Evolutionary conservation across 371 early-diverging fungal species (phyloP), one percentile per base, ranked within the genome.

Genomic region (Spraguea lophii): DNA sequence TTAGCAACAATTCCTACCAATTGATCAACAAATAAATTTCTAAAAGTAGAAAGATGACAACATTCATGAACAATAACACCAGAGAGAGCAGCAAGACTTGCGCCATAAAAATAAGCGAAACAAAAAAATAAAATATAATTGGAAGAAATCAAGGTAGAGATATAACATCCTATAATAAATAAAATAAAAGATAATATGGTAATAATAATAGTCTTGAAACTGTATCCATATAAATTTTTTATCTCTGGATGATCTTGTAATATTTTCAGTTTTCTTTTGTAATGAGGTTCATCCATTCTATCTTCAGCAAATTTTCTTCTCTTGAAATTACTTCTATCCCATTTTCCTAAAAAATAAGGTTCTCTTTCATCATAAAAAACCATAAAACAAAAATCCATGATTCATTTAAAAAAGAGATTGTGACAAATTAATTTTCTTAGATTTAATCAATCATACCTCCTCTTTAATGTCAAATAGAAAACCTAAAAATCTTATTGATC

Each of bases 221-320:
- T 17, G 19, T 37, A 22, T 9, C 49, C 49, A 36, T 49, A 49
- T n/a, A 49, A 19, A 37, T 49, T 74, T 74, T 19, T 77, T 80
- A 13, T 77, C 83, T 3, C 76, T 80, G 27, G 35, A 30, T 35
- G 32, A 62, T n/a, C 70, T 78, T 78, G 65, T 44, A 90, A 74
- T 58, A 90, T 86, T 50, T 80, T 78, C 26, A 75, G 73, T 70
- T 82, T 80, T 45, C 89, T 78, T 69, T 84, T 83, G 56, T 80
- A 71, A 71, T 90, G 91, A 30, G 91, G 91, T 66, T 90, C 89
- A 66, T 89, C 90, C n/a, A n/a, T n/a, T n/a, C n/a, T n/a, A n/a
- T n/a, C n/a, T n/a, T n/a, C n/a, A n/a, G n/a, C n/a, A n/a, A n/a
- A n/a, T n/a, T n/a, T n/a, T n/a, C n/a, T n/a, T n/a, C n/a, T n/a